Evolutionary conservation across 306 rosid species (phyloP).

Genomic region (Prunus dulcis): DNA sequence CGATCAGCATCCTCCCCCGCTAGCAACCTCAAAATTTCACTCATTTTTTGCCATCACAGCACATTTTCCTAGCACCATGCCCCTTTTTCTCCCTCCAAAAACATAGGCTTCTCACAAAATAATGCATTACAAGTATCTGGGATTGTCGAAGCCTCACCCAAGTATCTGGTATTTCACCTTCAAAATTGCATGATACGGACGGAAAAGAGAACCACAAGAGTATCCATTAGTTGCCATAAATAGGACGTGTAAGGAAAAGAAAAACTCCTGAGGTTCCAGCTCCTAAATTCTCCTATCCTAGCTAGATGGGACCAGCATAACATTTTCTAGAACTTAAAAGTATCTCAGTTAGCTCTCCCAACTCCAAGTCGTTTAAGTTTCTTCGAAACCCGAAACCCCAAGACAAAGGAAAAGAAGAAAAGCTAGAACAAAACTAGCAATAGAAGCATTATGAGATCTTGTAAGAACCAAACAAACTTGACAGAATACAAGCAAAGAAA

Average conservation of each 20-base stretch:
- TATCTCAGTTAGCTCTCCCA: neutral
- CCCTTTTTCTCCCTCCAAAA: neutral
- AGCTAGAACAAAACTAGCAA: neutral
- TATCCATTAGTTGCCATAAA: neutral
- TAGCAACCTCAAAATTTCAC: neutral
- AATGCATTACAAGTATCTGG: neutral
- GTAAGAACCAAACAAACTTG: neutral
- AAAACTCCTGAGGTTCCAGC: neutral
- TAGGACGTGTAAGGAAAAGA: neutral
- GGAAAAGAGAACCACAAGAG: neutral
- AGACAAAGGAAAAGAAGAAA: neutral
- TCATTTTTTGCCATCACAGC: neutral
- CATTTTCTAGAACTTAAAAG: no score
- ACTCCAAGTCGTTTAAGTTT: neutral
- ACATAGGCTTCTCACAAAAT: neutral
- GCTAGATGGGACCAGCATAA: no score
- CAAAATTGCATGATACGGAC: neutral
- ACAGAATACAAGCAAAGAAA: neutral
- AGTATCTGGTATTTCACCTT: neutral
- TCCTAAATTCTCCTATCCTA: neutral
- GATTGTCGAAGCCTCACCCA: neutral
- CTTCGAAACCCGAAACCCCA: neutral
- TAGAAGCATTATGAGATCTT: neutral
- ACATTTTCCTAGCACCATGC: neutral
- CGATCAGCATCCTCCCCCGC: neutral